Conservation (phyloP, 129 eudicot species). For the Arctium lappa region DNA sequence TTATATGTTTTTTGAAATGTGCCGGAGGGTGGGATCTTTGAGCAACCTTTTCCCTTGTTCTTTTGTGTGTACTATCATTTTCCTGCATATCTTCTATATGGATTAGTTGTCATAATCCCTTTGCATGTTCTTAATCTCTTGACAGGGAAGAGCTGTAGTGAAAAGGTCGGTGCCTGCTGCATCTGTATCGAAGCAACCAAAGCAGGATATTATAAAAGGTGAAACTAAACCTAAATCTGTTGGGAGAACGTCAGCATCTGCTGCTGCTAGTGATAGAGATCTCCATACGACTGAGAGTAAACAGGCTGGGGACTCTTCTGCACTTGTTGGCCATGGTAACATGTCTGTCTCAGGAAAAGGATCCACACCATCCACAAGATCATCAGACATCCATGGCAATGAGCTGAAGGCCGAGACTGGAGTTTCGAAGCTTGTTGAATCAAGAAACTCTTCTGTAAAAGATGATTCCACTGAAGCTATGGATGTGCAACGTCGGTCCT, state of each 20-base stretch:
- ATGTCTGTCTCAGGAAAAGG: conserved; percentile 37
- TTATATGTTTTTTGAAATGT: not conserved
- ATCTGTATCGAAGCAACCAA: conserved; percentile 64
- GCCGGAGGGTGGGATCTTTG: too few species aligned
- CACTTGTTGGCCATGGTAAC: conserved; percentile 35
- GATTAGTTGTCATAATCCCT: not conserved
- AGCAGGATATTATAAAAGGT: conserved; percentile 60
- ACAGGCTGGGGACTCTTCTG: conserved; percentile 31
- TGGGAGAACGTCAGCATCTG: conserved; percentile 37
- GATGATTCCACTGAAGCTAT: conserved; percentile 52
- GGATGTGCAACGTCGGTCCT: conserved; percentile 51
- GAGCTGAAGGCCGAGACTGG: conserved; percentile 51
- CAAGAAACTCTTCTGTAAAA: conserved; percentile 38
- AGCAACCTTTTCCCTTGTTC: not conserved
- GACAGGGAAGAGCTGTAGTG: conserved; percentile 41
- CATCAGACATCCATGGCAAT: conserved; percentile 42
- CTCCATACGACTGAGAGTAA: conserved; percentile 33
- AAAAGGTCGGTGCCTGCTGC: conserved; percentile 59
- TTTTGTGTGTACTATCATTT: not conserved
- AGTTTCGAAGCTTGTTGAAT: conserved; percentile 45
- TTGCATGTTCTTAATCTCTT: not conserved
- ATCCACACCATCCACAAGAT: conserved; percentile 40
- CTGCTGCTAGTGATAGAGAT: conserved; percentile 31
- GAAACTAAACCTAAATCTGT: conserved; percentile 54
- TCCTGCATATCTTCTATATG: not conserved